Evolutionary conservation across 257 asterid species (phyloP), one percentile per base, ranked within the genome.

Genomic region (Penstemon davidsonii): DNA sequence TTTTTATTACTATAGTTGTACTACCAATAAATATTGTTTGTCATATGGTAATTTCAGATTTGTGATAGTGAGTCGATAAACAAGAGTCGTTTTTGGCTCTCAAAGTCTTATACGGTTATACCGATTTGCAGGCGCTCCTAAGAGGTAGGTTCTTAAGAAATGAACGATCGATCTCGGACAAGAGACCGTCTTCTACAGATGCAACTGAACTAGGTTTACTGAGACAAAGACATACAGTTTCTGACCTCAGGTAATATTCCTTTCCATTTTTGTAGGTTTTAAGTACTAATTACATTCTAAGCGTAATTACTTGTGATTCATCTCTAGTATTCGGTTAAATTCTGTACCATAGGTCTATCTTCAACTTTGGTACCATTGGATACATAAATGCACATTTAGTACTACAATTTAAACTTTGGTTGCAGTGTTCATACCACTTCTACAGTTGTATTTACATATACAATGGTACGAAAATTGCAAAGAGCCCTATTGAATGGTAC

Each of bases 61-160:
- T 51, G 18, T 51, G 47, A 38, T 64, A 49, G 58, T 37, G 50
- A 39, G 49, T 64, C 69, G 6, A 9, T 47, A 47, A 64, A 49
- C 47, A n/a, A 64, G 60, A 7, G 55, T 42, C 8, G 15, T 19
- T 5, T 36, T 37, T 62, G 15, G 25, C 10, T 44, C 11, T 45
- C 36, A 19, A 25, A 45, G 4, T 46, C 49, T 25, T 25, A 25
- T 25, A 25, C 33, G 33, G 33, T 51, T 54, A 7, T 47, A 40
- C 37, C 46, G 44, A 19, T 63, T 41, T 81, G 78, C 85, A 93
- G 99, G 86, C 96, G 10, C 83, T 88, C 38, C 95, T 90, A 62
- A 78, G 85, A 63, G 96, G 96, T 50, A 88, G 96, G 73, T 93
- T 93, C 77, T 73, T 93, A 66, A 76, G 85, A 64, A 88, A 87